Conservation (phyloP, 176 grass and related monocot species). For the Alloteropsis semialata region DNA sequence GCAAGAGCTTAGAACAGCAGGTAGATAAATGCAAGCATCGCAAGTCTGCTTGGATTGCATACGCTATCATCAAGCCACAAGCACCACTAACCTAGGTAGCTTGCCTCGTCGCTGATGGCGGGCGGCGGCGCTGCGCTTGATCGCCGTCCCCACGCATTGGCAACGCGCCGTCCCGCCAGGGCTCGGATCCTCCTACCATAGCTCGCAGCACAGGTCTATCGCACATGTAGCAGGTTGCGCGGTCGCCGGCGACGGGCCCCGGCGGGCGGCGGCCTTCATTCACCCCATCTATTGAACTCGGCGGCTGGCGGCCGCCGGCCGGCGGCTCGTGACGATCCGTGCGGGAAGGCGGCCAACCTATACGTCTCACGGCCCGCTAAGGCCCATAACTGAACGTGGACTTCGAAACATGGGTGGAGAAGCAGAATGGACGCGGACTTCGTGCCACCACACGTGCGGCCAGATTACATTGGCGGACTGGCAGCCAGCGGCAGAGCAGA, state of each 20-base stretch:
- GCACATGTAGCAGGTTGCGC: not conserved
- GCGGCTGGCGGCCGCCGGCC: no score
- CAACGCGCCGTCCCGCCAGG: not conserved
- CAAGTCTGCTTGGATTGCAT: not conserved
- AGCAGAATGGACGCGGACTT: no score
- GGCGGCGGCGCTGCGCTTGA: not conserved
- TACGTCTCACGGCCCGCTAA: no score
- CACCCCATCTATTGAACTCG: not conserved
- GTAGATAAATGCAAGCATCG: not conserved
- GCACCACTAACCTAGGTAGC: not conserved
- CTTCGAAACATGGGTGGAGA: no score
- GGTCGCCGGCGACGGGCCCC: no score
- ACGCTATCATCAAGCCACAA: not conserved
- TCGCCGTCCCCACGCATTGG: conserved; percentile 15
- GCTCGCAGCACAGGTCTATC: no score
- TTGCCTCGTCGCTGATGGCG: not conserved
- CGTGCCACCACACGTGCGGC: no score
- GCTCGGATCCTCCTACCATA: no score
- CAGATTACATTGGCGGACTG: no score
- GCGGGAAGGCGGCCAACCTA: no score
- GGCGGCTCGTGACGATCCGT: not conserved
- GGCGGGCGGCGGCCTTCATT: conserved; percentile 7
- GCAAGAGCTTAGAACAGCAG: not conserved
- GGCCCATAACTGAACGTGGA: no score
- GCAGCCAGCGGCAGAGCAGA: no score